phyloP scores from a whole-genome alignment of 2,329 filamentous ascomycete species.

The Talaromyces sp. region DNA sequence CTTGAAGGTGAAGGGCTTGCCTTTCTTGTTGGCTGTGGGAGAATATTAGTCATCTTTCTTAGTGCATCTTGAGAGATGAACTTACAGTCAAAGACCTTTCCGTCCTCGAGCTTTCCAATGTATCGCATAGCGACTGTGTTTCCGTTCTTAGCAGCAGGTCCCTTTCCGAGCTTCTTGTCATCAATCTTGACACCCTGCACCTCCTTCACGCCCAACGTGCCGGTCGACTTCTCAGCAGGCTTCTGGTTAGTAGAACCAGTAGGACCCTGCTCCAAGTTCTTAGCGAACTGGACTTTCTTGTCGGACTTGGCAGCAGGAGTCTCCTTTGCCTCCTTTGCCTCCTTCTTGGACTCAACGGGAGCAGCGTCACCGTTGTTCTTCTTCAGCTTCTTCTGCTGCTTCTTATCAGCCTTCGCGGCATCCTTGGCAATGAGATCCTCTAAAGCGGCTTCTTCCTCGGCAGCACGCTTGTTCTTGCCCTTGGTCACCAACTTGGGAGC shows the following conservation, averaged over 20 bases:
- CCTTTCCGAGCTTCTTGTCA: constrained; percentile 87
- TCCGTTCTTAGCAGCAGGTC: constrained; percentile 81
- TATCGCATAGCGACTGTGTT: constrained; percentile 92
- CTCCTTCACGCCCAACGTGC: constrained; percentile 66
- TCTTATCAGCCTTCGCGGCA: constrained; percentile 62
- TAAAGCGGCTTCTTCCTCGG: constrained; percentile 64
- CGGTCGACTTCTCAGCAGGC: constrained; percentile 50
- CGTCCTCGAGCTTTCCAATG: constrained; percentile 93
- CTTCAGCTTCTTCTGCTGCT: constrained; percentile 97
- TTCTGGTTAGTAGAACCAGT: constrained; percentile 62
- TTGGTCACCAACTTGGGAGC: constrained; percentile 55
- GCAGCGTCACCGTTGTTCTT: constrained; percentile 94
- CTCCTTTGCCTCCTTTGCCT: constrained; percentile 51
- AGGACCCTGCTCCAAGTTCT: constrained; percentile 96
- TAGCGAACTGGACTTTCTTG: constrained; percentile 99
- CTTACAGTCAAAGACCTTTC: constrained; percentile 92
- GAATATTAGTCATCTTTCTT: neutral
- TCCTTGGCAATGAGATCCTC: constrained; percentile 83
- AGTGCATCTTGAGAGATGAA: constrained; percentile 23
- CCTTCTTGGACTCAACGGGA: constrained; percentile 56
- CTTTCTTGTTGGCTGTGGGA: constrained; percentile 87
- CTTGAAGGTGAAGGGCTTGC: constrained; percentile 95
- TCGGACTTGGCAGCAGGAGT: constrained; percentile 57
- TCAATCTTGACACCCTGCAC: constrained; percentile 89
- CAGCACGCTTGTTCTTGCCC: constrained; percentile 91